A percentile compares a stretch with the other conserved stretches of the same genome.
Conservation (phyloP, 2,329 filamentous ascomycete genomes). For the Macrophomina phaseolina region DNA sequence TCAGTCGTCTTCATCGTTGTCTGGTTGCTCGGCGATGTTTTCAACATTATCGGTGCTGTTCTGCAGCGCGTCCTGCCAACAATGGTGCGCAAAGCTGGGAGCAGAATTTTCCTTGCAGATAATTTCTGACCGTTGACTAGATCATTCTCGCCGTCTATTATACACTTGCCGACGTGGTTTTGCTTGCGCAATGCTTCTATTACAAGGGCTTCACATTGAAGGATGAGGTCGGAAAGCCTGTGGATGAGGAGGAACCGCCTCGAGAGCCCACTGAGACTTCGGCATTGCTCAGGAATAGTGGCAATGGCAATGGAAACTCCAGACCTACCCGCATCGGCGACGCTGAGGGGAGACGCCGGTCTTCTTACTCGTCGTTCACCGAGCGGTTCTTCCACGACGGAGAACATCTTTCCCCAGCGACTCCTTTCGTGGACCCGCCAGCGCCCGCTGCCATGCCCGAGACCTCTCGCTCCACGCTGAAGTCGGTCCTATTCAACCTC, state of each 20-base stretch:
- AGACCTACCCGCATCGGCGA: slow-evolving; percentile 35
- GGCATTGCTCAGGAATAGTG: slow-evolving; percentile 36
- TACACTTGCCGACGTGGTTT: slow-evolving; percentile 86
- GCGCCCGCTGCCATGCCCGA: slow-evolving; percentile 36
- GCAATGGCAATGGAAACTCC: slow-evolving; percentile 33
- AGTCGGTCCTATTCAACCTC: slow-evolving; percentile 69
- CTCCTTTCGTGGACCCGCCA: slow-evolving; percentile 71
- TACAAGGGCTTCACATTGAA: slow-evolving; percentile 76
- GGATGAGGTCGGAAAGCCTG: slow-evolving; percentile 39
- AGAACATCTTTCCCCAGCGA: slow-evolving; percentile 78
- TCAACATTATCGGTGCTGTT: slow-evolving; percentile 93
- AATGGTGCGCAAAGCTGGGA: slow-evolving; percentile 63
- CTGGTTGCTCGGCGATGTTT: slow-evolving; percentile 93
- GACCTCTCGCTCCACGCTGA: slow-evolving; percentile 49
- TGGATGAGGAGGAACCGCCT: slow-evolving; percentile 33
- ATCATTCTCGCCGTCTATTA: slow-evolving; percentile 94
- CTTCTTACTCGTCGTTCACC: slow-evolving; percentile 44
- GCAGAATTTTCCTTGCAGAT: neutral
- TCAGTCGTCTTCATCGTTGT: slow-evolving; percentile 91
- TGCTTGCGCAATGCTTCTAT: slow-evolving; percentile 91
- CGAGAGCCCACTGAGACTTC: slow-evolving; percentile 43
- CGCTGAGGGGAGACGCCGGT: slow-evolving; percentile 38
- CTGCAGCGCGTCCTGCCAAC: slow-evolving; percentile 91
- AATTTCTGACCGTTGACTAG: slow-evolving; percentile 43
- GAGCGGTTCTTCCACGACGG: slow-evolving; percentile 65